Percentiles rank a stretch among this genome's conserved stretches.
Evolutionary conservation across 2,329 filamentous ascomycete species (phyloP).

Genomic region (Colletotrichum endophyticum): DNA sequence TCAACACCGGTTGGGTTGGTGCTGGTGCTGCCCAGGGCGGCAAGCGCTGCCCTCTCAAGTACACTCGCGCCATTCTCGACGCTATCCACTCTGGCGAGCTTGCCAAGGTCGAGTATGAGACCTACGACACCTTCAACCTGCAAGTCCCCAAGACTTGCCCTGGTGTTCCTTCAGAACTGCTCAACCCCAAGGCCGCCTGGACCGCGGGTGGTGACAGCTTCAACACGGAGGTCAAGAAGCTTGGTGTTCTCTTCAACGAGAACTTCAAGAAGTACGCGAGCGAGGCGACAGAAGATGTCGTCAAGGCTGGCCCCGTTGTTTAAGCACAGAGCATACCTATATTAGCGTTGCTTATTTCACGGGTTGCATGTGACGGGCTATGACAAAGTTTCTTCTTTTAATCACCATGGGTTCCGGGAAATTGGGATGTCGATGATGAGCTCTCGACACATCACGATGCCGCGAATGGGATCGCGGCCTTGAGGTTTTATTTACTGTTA

Average conservation of each 20-base stretch:
- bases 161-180: constrained; percentile 85
- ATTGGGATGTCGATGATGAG: constrained; percentile 10
- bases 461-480: background rate
- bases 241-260: constrained; percentile 87
- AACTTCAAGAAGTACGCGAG: constrained; percentile 97
- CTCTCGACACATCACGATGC: constrained; percentile 8
- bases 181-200: constrained; percentile 96
- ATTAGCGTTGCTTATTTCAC: background rate
- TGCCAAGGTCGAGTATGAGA: constrained; percentile 91
- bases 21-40: constrained; percentile 89
- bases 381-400: background rate
- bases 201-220: constrained; percentile 82
- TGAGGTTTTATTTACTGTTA: background rate
- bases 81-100: constrained; percentile 97
- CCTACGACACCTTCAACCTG: constrained; percentile 95
- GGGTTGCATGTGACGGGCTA: background rate
- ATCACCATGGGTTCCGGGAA: constrained; percentile 6
- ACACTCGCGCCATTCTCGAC: constrained; percentile 97
- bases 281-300: constrained; percentile 81
- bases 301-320: constrained; percentile 65
- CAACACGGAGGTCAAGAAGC: constrained; percentile 86
- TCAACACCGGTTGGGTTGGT: constrained; percentile 98
- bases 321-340: constrained; percentile 17
- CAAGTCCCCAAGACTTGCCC: constrained; percentile 92
- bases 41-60: constrained; percentile 97